Percentiles rank a stretch among this genome's conserved stretches.
Evolutionary conservation across 768 basidiomycete genomes (phyloP).

Genomic region (Termitomyces sp.): DNA sequence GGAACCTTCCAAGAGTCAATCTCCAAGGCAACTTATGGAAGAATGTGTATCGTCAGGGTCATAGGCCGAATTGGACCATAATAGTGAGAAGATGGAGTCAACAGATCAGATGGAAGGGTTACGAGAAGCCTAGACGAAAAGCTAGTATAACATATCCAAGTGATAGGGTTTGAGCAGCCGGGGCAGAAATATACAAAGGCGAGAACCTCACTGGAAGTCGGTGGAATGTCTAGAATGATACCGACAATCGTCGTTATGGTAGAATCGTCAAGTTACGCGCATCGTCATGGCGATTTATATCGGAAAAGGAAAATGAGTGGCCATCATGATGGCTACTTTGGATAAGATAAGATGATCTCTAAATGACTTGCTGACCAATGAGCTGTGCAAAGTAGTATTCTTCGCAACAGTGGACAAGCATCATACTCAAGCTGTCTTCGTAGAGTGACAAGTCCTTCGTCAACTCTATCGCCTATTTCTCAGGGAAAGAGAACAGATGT

Average conservation of each 20-base stretch:
- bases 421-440: too few species aligned
- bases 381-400: too few species aligned
- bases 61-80: background rate
- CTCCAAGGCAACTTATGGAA: background rate
- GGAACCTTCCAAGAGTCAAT: background rate
- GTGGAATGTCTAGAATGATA: background rate
- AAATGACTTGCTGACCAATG: too few species aligned
- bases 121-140: background rate
- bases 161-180: background rate
- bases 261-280: background rate
- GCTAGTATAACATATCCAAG: background rate
- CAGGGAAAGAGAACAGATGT: background rate
- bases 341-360: background rate
- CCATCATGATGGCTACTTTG: background rate
- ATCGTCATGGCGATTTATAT: background rate
- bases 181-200: background rate
- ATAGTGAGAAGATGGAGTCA: background rate
- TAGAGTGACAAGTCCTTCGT: too few species aligned
- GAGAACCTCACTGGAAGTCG: background rate
- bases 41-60: background rate
- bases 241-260: background rate
- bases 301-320: background rate
- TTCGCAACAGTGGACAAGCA: too few species aligned
- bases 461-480: too few species aligned
- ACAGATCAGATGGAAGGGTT: background rate